These are phyloP conservation scores for Candida sp. DNA, from an alignment of 1,139 yeast species.

Conservation along the genomic window DNA sequence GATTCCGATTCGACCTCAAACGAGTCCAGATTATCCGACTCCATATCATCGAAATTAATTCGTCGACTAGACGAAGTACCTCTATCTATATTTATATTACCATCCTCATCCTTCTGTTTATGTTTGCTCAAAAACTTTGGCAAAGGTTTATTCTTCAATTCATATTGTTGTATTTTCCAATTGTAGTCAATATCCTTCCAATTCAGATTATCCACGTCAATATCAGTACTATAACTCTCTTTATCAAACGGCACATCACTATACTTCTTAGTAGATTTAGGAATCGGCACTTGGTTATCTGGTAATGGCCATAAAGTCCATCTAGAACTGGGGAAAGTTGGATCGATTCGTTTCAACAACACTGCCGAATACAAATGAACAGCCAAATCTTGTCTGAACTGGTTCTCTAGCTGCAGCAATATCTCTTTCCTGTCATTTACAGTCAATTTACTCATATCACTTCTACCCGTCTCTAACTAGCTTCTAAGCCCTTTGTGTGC, in stretches of 20 bases:
- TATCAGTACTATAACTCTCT: conserved; percentile 14
- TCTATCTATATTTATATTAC: neutral
- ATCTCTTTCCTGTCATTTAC: conserved; percentile 23
- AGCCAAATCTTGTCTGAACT: conserved; percentile 45
- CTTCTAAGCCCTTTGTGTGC: neutral
- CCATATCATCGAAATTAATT: neutral
- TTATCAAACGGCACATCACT: conserved; percentile 17
- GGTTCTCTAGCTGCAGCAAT: conserved; percentile 36
- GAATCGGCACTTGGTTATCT: conserved; percentile 31
- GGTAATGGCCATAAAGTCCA: conserved; percentile 52
- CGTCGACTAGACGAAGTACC: neutral
- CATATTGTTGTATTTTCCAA: neutral
- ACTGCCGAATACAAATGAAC: conserved; percentile 49
- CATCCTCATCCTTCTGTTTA: neutral
- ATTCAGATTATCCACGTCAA: conserved; percentile 9
- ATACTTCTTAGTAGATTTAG: conserved; percentile 18
- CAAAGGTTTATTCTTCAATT: neutral
- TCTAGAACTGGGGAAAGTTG: conserved; percentile 27
- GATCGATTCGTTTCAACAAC: conserved; percentile 36
- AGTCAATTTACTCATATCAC: conserved; percentile 8
- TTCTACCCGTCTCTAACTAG: too few relatives aligned
- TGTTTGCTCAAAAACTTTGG: neutral
- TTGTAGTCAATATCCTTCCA: neutral
- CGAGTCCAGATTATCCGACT: neutral
- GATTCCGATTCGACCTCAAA: neutral